Evolutionary conservation across 768 basidiomycete species (phyloP).

Genomic region (Suillus weaverae): DNA sequence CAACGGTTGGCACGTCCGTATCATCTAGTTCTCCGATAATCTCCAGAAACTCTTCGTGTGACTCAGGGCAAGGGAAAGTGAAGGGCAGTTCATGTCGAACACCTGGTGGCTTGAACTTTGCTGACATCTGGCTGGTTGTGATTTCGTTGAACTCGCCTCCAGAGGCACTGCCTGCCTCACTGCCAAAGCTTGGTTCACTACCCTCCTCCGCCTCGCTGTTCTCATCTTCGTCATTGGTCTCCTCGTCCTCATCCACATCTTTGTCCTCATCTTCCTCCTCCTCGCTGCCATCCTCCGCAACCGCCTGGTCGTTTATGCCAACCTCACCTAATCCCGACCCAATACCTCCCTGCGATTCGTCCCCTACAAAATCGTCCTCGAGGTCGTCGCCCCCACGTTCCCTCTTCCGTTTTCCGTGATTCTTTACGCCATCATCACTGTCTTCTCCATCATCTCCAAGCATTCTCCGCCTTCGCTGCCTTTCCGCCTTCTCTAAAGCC

Average conservation of each 20-base stretch:
- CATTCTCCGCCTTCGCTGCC: slow-evolving; percentile 78
- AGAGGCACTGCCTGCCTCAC: slow-evolving; percentile 33
- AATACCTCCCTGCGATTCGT: slow-evolving; percentile 35
- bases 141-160: slow-evolving; percentile 46
- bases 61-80: slow-evolving; percentile 86
- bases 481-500: slow-evolving; percentile 82
- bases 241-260: slow-evolving; percentile 33
- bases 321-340: slow-evolving; percentile 40
- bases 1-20: slow-evolving; percentile 71
- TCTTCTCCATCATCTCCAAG: slow-evolving; percentile 72
- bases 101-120: slow-evolving; percentile 29
- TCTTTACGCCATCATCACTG: slow-evolving; percentile 52
- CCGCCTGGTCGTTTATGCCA: slow-evolving; percentile 37
- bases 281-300: slow-evolving; percentile 30
- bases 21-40: slow-evolving; percentile 73
- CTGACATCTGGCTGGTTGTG: slow-evolving; percentile 32
- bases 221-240: slow-evolving; percentile 33
- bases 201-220: slow-evolving; percentile 41
- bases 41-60: slow-evolving; percentile 87
- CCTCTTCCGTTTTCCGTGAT: slow-evolving; percentile 47
- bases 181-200: slow-evolving; percentile 19
- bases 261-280: slow-evolving; percentile 30
- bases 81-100: slow-evolving; percentile 75
- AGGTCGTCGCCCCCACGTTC: slow-evolving; percentile 80
- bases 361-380: slow-evolving; percentile 79